phyloP scores from a whole-genome alignment of 306 rosid species.

The Alnus glutinosa region DNA sequence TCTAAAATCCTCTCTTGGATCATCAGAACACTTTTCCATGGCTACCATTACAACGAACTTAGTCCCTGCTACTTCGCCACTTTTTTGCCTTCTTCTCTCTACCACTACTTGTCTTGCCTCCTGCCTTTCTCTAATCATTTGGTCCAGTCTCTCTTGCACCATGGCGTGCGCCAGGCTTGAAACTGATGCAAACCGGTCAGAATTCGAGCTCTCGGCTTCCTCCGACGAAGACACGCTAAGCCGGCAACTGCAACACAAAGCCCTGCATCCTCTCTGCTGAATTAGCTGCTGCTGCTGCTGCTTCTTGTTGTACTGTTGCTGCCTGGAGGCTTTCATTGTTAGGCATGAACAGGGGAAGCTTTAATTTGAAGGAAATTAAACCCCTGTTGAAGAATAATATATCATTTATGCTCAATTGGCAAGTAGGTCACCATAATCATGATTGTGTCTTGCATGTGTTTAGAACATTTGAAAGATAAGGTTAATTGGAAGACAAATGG shows the following conservation, averaged over 20 bases:
- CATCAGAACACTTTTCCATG: conserved; percentile 74
- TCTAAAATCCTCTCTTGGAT: conserved; percentile 83
- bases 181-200: conserved; percentile 65
- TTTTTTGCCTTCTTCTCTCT: conserved; percentile 52
- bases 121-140: conserved; percentile 66
- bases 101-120: conserved; percentile 35
- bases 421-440: conserved; percentile 56
- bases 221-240: conserved; percentile 84
- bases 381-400: conserved; percentile 22
- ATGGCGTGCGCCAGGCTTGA: conserved; percentile 91
- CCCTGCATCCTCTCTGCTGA: conserved; percentile 55
- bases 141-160: conserved; percentile 93
- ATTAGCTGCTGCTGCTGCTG: conserved; percentile 40
- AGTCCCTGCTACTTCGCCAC: conserved; percentile 37
- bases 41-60: conserved; percentile 85
- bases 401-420: conserved; percentile 61
- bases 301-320: conserved; percentile 32
- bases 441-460: conserved; percentile 54
- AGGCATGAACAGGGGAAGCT: conserved; percentile 16
- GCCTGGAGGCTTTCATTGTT: conserved; percentile 60
- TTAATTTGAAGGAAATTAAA: conserved; percentile 37
- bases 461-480: conserved; percentile 31
- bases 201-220: conserved; percentile 67
- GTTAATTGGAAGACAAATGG: conserved; percentile 36
- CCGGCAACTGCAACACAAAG: conserved; percentile 82